phyloP scores from a whole-genome alignment of 2,329 filamentous ascomycete species.

The Ceratocystis ficicola region DNA sequence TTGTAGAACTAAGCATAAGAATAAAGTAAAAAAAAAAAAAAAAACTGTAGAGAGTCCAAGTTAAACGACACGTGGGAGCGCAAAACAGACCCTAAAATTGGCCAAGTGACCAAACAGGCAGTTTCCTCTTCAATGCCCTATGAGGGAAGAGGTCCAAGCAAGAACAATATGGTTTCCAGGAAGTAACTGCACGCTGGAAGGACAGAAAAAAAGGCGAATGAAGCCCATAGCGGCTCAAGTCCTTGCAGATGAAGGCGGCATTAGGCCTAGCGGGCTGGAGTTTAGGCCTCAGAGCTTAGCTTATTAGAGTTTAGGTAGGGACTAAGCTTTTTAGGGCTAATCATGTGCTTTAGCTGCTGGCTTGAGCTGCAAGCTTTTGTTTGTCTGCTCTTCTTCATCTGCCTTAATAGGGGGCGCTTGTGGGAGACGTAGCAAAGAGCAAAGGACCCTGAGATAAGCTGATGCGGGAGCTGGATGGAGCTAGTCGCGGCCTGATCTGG shows the following conservation, averaged over 20 bases:
- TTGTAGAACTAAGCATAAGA: not conserved
- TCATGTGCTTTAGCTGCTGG: not conserved
- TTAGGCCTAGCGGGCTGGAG: slow-evolving; percentile 2
- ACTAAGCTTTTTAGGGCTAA: not conserved
- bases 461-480: not conserved
- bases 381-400: not conserved
- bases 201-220: not conserved
- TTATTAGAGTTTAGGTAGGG: slow-evolving; percentile 3
- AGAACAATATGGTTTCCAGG: not conserved
- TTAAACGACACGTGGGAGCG: not conserved
- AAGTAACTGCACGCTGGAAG: not conserved
- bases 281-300: slow-evolving; percentile 1
- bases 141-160: not conserved
- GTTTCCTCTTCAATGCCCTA: not conserved
- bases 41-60: not conserved
- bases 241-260: not conserved
- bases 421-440: not conserved
- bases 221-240: slow-evolving; percentile 8
- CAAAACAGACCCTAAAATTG: not conserved
- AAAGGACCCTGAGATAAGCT: slow-evolving; percentile 1
- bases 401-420: not conserved
- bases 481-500: not conserved
- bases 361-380: not conserved
- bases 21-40: not conserved
- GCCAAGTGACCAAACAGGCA: not conserved